Base-by-base conservation (phyloP, 208 protist genomes). In the Naegleria lovaniensis region DNA sequence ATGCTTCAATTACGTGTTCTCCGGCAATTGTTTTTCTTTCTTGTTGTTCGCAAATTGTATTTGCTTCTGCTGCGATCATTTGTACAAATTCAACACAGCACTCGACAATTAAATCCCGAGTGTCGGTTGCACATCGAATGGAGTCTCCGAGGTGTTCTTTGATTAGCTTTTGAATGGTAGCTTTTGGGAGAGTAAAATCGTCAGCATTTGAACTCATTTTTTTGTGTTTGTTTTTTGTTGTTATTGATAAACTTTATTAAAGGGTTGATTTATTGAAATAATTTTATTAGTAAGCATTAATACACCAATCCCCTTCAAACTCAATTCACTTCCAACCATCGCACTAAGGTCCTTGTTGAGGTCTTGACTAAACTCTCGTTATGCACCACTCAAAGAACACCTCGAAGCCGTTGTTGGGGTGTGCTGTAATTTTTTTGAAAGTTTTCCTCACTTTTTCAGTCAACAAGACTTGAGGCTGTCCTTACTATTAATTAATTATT, bases 21-120 rank as follows among this genome's bases (percentile, higher is more conserved):
- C n/a, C 48, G 29, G 85, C 39, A 43, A 89, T 89, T 4, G 85
- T 89, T 39, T 89, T 89, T 67, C 51, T 89, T 5, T 89, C 40
- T 41, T 67, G 13, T 41, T 38, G 38, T n/a, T 22, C 22, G 22
- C 85, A 89, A 51, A 89, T 41, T 40, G 11, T 11, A 67, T 89
- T 89, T n/a, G 85, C 5, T 67, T 89, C 48, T 19, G 85, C 41
- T 6, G 85, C 85, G 5, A 89, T 67, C 85, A 89, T 89, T 89
- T 89, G 85, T 41, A 89, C 51, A 67, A 89, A 89, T 11, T 89
- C 85, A 41, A 89, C 43, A 89, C 85, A 89, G 40, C 85, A 89
- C 4, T 89, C 85, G 16, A 36, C 25, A 22, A 89, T 89, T 29
- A 89, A 29, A n/a, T 33, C 29, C 25, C 22, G 55, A 67, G 48